Base-by-base conservation (phyloP, 176 grass and related monocot genomes). In the Zoysia japonica region DNA sequence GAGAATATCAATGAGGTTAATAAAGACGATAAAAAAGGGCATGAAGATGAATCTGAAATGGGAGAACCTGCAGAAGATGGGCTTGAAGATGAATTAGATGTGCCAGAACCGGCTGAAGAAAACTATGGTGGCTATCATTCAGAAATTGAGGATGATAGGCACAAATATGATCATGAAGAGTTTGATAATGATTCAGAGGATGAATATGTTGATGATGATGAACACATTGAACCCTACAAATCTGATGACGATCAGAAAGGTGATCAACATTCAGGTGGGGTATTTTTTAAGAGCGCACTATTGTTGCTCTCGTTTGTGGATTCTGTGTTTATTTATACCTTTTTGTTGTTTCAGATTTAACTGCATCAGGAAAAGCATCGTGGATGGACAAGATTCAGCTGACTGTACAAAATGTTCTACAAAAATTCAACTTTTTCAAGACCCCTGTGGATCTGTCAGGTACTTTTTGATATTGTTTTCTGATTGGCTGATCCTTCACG, bases 351-450 rank as follows among this genome's bases (percentile, higher is more conserved):
- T 48, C 71, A 83, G 87, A 83, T 87, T 82, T 87, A 68, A 87
- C 85, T 89, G 59, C 75, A 44, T 76, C 78, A 7, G 88, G 56
- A 50, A 49, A 89, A 67, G 13, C 76, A 73, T 90, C 95, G n/a
- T 99, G 86, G 96, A 47, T 99, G 71, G 96, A 89, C 48, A 99
- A 95, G 74, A 95, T 99, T 88, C 90, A 93, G 60, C 88, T 88
- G 77, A 93, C 87, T 12, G 90, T 95, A 65, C 90, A 95, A 52
- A 85, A 81, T 93, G 88, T 95, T 88, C 70, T 99, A 67, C 88
- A 89, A 89, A 84, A 87, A 64, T 99, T 95, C 69, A 91, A 93
- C 80, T 86, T 99, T 83, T 99, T 99, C 71, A 93, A 89, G 65
- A 87, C 85, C 82, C 92, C 96, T 71, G 88, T 99, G 49, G 86